These are phyloP conservation scores for Cryptosporidium ubiquitum DNA, from an alignment of 169 alveolate species.

Conservation along the genomic window DNA sequence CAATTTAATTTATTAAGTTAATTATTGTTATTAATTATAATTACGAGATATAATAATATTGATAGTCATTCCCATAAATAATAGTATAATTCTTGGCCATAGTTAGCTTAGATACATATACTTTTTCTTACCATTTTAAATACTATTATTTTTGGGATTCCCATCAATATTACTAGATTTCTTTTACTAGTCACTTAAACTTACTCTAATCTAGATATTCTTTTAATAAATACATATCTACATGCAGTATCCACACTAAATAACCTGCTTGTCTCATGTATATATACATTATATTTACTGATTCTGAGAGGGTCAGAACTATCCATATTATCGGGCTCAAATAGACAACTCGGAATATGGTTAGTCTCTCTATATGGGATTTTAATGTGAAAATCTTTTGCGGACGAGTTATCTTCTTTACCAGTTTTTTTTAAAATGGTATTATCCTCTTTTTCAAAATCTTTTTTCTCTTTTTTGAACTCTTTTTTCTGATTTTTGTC, in stretches of 20 bases:
- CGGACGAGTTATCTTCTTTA: neutral
- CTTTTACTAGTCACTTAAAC: neutral
- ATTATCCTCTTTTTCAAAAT: neutral
- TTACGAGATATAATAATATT: neutral
- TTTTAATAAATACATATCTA: constrained; percentile 12
- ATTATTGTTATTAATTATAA: neutral
- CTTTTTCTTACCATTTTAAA: too few relatives aligned
- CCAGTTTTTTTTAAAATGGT: neutral
- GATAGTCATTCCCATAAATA: too few relatives aligned
- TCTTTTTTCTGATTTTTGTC: neutral
- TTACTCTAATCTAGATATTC: constrained; percentile 47
- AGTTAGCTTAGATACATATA: neutral
- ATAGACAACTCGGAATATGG: constrained; percentile 40
- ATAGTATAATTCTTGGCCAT: neutral
- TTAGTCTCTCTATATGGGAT: constrained; percentile 52
- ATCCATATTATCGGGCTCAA: neutral
- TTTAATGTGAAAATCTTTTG: neutral
- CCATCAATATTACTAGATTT: neutral
- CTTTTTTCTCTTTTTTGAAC: neutral
- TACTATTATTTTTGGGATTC: neutral
- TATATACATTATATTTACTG: constrained; percentile 5
- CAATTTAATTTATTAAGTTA: neutral
- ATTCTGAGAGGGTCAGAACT: neutral
- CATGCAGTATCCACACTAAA: constrained; percentile 55
- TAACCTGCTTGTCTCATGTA: constrained; percentile 52